Conservation (phyloP, 257 asterid genomes). For the Petunia axillaris region DNA sequence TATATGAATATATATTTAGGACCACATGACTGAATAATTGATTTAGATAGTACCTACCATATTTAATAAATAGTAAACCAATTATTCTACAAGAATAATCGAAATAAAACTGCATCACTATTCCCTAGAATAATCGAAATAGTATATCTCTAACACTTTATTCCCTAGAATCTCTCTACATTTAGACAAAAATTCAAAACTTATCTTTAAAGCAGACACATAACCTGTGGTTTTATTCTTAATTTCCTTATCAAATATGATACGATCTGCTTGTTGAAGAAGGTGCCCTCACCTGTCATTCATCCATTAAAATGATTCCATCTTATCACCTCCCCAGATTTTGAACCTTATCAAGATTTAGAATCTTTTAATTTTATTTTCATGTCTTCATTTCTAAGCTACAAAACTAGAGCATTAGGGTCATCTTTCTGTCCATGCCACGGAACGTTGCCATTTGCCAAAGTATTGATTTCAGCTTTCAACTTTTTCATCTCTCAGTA, state of each 20-base stretch:
- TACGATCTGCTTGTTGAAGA: neutral
- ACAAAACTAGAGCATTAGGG: neutral
- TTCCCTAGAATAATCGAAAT: no score
- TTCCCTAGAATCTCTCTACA: no score
- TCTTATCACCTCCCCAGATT: neutral
- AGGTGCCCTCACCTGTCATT: neutral
- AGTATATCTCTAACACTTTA: no score
- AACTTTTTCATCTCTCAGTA: neutral
- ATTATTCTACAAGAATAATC: no score
- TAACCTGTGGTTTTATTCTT: no score
- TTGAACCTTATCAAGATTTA: neutral
- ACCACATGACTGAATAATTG: no score
- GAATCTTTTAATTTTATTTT: neutral
- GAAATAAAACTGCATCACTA: no score
- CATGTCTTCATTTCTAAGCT: neutral
- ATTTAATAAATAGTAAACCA: no score
- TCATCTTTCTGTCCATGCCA: neutral
- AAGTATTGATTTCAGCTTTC: constrained; percentile 25
- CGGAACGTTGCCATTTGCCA: neutral
- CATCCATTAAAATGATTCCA: constrained; percentile 20
- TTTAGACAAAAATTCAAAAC: no score
- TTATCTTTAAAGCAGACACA: no score
- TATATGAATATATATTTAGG: no score
- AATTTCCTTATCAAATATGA: neutral
- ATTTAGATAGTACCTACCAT: no score